Base-by-base conservation (phyloP, 148 eudicot species). In the Spergularia marina region DNA sequence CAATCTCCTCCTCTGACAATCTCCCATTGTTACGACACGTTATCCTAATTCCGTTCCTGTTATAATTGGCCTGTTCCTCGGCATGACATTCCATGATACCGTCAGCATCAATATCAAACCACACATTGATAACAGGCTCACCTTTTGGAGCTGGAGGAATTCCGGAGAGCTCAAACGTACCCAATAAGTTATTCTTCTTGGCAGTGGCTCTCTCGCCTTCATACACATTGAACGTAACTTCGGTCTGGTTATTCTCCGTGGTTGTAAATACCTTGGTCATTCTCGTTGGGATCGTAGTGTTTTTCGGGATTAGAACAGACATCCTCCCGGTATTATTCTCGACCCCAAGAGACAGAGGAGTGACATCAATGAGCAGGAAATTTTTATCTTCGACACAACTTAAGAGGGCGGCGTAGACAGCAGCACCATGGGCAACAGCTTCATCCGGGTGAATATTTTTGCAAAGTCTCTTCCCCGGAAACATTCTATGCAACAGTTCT, bases 341-440 rank as follows among this genome's bases (percentile, higher is more conserved):
- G 57, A 66, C 0, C 2, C 78, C 72, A 13, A 76, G 78, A 5
- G 78, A 76, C 7, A 74, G 40, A 1, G 77, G 70, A 49, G 77
- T 53, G 10, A 74, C 69, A 53, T 74, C 77, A 5, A n/a, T 7
- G 12, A 74, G 40, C 4, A 52, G 21, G 12, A 52, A 51, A 9
- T 74, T 47, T 10, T 34, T 63, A 3, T 49, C 7, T 4, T 30
- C 41, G 2, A 34, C 70, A 54, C 77, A 60, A 20, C 52, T 52
- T 61, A 53, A 63, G 60, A 74, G n/a, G 0, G 77, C 77, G 10
- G 70, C 77, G 17, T 63, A 23, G 16, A 18, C 25, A 10, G 77
- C 69, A 47, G 77, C 77, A 2, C 77, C 77, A 63, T 52, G 34
- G 12, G 77, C 77, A 15, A 74, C 77, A 12, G 60, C 77, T 17